Percentiles rank a stretch among this genome's conserved stretches.
Evolutionary conservation across 208 protist species (phyloP).

Genomic region (Naegleria gruberi): DNA sequence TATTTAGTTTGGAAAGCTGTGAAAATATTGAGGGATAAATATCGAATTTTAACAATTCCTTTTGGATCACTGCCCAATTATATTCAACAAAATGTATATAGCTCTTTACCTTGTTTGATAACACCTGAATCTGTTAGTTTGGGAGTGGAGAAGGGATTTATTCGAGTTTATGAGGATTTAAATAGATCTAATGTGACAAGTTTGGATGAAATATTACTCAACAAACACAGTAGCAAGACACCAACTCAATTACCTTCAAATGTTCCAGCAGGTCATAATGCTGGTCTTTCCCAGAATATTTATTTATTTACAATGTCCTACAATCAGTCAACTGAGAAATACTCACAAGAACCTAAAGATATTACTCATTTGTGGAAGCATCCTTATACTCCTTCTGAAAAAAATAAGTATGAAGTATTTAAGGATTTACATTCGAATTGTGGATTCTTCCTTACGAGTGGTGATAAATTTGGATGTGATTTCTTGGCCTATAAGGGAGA

Average conservation of each 20-base stretch:
- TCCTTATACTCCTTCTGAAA: not conserved
- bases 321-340: not conserved
- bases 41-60: not conserved
- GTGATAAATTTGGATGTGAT: constrained; percentile 20
- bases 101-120: not conserved
- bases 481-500: not conserved
- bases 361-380: not conserved
- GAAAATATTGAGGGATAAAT: not conserved
- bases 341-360: not conserved
- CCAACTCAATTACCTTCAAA: not conserved
- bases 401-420: not conserved
- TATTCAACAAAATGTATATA: not conserved
- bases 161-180: not conserved
- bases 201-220: not conserved
- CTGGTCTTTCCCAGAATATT: not conserved
- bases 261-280: not conserved
- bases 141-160: not conserved
- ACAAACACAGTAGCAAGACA: not conserved
- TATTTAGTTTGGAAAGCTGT: not conserved
- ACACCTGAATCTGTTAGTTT: not conserved
- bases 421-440: not conserved
- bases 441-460: not conserved
- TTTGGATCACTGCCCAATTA: not conserved
- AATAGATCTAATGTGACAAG: not conserved
- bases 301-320: not conserved